Percentiles rank a stretch among this genome's conserved stretches.
These are phyloP conservation scores for Turritis glabra DNA, from an alignment of 345 rosid genomes.

Conservation along the genomic window DNA sequence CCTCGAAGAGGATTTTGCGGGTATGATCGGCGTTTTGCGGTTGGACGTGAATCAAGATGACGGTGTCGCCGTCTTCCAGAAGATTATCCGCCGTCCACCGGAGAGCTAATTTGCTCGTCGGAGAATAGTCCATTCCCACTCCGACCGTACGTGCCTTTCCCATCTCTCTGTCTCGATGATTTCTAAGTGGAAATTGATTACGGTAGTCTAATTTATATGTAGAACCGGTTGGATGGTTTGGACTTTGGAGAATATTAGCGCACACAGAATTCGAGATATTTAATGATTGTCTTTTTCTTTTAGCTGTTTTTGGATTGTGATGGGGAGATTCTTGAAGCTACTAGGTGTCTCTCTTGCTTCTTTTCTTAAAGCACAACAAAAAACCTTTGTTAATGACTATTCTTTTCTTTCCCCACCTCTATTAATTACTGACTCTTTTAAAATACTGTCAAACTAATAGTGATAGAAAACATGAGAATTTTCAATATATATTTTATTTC, in stretches of 20 bases:
- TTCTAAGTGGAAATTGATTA: neutral
- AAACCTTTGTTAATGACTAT: neutral
- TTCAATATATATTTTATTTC: neutral
- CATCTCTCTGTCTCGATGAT: slow-evolving; percentile 27
- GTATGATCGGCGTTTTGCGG: slow-evolving; percentile 40
- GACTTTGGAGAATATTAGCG: slow-evolving; percentile 23
- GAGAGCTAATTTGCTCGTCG: slow-evolving; percentile 40
- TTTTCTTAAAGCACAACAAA: slow-evolving; percentile 1
- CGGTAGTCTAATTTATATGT: slow-evolving; percentile 2
- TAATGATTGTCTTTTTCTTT: slow-evolving; percentile 26
- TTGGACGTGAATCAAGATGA: slow-evolving; percentile 39
- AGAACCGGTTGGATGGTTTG: slow-evolving; percentile 21
- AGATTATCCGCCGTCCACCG: slow-evolving; percentile 41
- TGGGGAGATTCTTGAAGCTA: slow-evolving; percentile 36
- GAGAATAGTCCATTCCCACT: slow-evolving; percentile 40
- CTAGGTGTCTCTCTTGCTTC: slow-evolving; percentile 16
- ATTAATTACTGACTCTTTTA: neutral
- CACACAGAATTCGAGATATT: slow-evolving; percentile 28
- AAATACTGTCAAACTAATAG: neutral
- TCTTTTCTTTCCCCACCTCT: neutral
- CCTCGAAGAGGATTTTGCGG: slow-evolving; percentile 40
- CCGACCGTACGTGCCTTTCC: slow-evolving; percentile 39
- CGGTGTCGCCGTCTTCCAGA: slow-evolving; percentile 28
- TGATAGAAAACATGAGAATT: neutral
- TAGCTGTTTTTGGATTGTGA: neutral